A percentile compares a stretch with the other conserved stretches of the same genome.
phyloP scores from a whole-genome alignment of 768 basidiomycete species.

The Rhodotorula babjevae region DNA sequence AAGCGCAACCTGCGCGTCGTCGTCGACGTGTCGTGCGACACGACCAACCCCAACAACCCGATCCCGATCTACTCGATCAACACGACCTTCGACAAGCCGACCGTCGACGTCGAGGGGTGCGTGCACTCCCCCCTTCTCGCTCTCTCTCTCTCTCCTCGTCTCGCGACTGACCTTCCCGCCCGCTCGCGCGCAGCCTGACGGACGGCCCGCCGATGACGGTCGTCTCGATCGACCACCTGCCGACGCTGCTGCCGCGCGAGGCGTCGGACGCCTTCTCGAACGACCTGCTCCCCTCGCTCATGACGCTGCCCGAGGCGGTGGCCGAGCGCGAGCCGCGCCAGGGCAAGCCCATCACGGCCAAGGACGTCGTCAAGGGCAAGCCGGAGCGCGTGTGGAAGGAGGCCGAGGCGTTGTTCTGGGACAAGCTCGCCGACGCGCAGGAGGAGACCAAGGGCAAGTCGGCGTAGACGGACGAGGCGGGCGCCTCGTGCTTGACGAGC shows the following conservation, averaged over 20 bases:
- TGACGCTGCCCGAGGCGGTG: slow-evolving; percentile 59
- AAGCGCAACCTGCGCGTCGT: slow-evolving; percentile 68
- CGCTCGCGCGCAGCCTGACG: slow-evolving; percentile 48
- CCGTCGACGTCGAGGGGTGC: slow-evolving; percentile 76
- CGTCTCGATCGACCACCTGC: slow-evolving; percentile 93
- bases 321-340: slow-evolving; percentile 16
- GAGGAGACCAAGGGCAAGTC: not conserved
- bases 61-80: slow-evolving; percentile 94
- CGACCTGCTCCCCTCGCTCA: slow-evolving; percentile 77
- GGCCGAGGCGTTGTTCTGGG: slow-evolving; percentile 74
- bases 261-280: slow-evolving; percentile 92
- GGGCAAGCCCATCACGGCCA: slow-evolving; percentile 15
- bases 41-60: slow-evolving; percentile 96
- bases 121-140: slow-evolving; percentile 44
- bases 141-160: not conserved
- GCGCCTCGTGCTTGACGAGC: no score
- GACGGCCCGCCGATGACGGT: slow-evolving; percentile 70
- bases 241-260: slow-evolving; percentile 89
- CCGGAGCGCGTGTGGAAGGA: slow-evolving; percentile 77
- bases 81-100: slow-evolving; percentile 88
- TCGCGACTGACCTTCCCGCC: not conserved
- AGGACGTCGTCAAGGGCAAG: slow-evolving; percentile 45
- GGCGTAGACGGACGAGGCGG: not conserved
- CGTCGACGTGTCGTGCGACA: slow-evolving; percentile 98
- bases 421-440: slow-evolving; percentile 54